A percentile compares a stretch with the other conserved stretches of the same genome.
phyloP scores from a whole-genome alignment of 345 rosid species.

The Eucalyptus dawsonii region DNA sequence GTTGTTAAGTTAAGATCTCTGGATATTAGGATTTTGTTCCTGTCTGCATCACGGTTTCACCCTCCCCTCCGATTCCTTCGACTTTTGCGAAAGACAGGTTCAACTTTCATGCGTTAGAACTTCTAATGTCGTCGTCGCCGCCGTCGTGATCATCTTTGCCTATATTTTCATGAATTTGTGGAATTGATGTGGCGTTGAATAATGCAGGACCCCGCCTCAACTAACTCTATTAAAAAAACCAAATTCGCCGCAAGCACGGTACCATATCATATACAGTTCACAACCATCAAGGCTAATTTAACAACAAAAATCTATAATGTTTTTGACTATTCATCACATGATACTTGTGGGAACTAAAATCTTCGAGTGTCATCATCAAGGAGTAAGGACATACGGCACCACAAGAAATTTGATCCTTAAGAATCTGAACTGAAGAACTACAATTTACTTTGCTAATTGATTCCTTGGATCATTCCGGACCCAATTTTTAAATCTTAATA shows the following conservation, averaged over 20 bases:
- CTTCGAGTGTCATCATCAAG: neutral
- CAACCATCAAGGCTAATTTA: neutral
- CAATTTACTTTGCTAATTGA: neutral
- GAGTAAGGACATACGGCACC: neutral
- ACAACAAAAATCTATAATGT: neutral
- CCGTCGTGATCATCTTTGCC: neutral
- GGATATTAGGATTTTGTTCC: neutral
- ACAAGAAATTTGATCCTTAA: neutral
- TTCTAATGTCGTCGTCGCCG: neutral
- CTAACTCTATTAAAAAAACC: neutral
- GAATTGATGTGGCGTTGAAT: neutral
- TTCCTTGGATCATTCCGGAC: neutral
- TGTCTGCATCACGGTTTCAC: neutral
- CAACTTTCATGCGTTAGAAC: neutral
- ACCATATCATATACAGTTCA: neutral
- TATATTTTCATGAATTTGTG: neutral
- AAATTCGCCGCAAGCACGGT: neutral
- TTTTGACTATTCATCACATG: neutral
- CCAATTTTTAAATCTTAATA: neutral
- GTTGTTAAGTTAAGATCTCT: neutral
- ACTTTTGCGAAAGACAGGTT: neutral
- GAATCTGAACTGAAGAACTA: neutral
- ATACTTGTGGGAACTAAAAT: neutral
- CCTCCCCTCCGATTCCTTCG: neutral
- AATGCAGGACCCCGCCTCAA: neutral